Conservation (phyloP, 1,139 yeast genomes). For the Nakaseomyces kungkrabaensis region DNA sequence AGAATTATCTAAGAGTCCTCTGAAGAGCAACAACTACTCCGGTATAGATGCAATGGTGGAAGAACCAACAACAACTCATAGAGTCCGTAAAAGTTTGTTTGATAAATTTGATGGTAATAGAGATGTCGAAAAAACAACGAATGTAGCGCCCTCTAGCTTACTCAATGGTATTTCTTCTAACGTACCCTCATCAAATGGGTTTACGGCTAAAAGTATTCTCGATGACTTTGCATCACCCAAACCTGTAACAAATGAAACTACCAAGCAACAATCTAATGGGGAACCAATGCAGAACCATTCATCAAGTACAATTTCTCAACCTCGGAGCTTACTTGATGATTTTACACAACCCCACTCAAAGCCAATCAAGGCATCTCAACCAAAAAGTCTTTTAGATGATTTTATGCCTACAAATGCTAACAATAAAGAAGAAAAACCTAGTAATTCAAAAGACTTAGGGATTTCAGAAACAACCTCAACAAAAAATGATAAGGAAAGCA, state of each 20-base stretch:
- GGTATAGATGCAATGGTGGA: constrained; percentile 9
- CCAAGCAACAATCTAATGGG: too few relatives aligned
- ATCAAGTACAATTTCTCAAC: neutral
- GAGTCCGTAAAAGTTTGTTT: constrained; percentile 22
- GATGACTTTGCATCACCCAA: neutral
- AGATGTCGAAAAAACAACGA: neutral
- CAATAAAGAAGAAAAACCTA: neutral
- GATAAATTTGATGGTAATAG: constrained; percentile 17
- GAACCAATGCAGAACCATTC: neutral
- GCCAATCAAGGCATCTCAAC: neutral
- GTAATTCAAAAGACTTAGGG: neutral
- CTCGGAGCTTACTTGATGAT: constrained; percentile 8
- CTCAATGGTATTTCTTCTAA: neutral
- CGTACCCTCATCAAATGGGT: neutral
- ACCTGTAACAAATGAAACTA: neutral
- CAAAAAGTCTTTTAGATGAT: neutral
- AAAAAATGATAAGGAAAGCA: neutral
- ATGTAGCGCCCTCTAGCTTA: neutral
- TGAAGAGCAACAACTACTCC: constrained; percentile 4
- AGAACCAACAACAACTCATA: constrained; percentile 16
- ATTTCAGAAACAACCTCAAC: neutral
- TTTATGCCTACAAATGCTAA: neutral
- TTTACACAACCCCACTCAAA: neutral
- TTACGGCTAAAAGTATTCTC: neutral
- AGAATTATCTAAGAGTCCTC: constrained; percentile 4